These are phyloP conservation scores for Amanita molliuscula DNA, from an alignment of 768 basidiomycete genomes.

Conservation along the genomic window DNA sequence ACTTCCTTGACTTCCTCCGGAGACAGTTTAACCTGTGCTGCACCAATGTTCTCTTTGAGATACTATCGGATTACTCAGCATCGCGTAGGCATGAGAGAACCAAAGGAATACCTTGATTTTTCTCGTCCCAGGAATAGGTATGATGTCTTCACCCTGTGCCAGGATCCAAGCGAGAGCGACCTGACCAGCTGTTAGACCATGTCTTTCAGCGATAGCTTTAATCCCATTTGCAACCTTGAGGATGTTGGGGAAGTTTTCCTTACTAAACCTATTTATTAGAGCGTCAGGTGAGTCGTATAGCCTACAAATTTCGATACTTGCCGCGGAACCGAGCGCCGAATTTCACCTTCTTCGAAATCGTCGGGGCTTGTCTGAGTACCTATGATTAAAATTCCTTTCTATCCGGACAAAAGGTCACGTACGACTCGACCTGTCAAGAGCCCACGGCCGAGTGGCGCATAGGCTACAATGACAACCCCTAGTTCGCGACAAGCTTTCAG, in stretches of 20 bases:
- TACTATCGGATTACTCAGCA: not conserved
- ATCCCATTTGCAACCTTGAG: slow-evolving; percentile 31
- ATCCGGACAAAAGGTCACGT: no score
- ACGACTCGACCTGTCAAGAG: no score
- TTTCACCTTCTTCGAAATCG: no score
- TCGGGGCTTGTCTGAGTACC: slow-evolving; percentile 21
- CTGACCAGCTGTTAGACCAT: slow-evolving; percentile 34
- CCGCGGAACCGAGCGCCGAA: slow-evolving; percentile 27
- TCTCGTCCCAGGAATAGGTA: slow-evolving; percentile 39
- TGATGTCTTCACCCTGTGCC: slow-evolving; percentile 33
- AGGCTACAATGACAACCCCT: no score
- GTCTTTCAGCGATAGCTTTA: slow-evolving; percentile 24
- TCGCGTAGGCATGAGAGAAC: not conserved
- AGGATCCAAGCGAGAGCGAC: slow-evolving; percentile 41
- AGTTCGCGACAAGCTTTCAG: no score
- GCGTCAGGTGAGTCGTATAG: no score
- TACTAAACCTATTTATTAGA: slow-evolving; percentile 17
- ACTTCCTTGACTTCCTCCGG: slow-evolving; percentile 26
- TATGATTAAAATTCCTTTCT: not conserved
- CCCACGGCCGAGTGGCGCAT: no score
- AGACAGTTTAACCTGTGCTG: slow-evolving; percentile 22
- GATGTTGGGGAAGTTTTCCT: slow-evolving; percentile 38
- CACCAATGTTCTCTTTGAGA: slow-evolving; percentile 27
- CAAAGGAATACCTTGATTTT: slow-evolving; percentile 21
- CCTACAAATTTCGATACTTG: slow-evolving; percentile 5